Base-by-base conservation (phyloP, 495 filamentous ascomycete genomes). In the Neurospora sp. region DNA sequence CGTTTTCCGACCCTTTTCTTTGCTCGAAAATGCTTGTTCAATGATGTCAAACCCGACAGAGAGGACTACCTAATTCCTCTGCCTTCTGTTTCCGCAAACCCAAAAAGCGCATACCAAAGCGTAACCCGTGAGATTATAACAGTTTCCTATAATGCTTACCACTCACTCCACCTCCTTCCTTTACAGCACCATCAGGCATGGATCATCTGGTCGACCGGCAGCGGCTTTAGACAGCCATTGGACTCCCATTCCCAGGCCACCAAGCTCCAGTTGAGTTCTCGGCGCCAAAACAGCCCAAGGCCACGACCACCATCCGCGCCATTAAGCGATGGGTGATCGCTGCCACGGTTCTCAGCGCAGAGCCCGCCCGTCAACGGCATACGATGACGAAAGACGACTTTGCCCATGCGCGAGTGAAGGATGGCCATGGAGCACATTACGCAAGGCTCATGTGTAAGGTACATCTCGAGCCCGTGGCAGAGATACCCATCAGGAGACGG, bases 341-440 rank as follows among this genome's bases (percentile, higher is more conserved):
- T 72, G 77, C 84, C 77, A 78, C 85, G 78, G 80, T 88, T 84
- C 77, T 85, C 83, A 6, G 82, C 83, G 76, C 81, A 82, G 74
- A 90, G 80, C 48, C 87, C 88, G 66, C 90, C 90, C 1, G 89
- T 91, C 75, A 82, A 76, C 48, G 82, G 85, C 89, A 91, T 91
- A 16, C 86, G 83, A 12, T 88, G 82, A 31, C 88, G 88, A 82
- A 96, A 97, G n/a, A 96, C 87, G 2, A 95, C 89, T 20, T 89
- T 87, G 5, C 91, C 88, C 85, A 98, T 96, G 38, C 96, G 88
- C 1, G 94, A 97, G 74, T 98, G 94, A 23, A 98, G 84, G 42
- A 98, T 88, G 3, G 93, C 96, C 95, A 98, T 98, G 10, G 91
- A 92, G 82, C 96, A 99, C 89, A 96, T 97, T 39, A 96, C 85